Evolutionary conservation across 169 alveolate genomes (phyloP).

Genomic region (Plasmodium cynomolgi): DNA sequence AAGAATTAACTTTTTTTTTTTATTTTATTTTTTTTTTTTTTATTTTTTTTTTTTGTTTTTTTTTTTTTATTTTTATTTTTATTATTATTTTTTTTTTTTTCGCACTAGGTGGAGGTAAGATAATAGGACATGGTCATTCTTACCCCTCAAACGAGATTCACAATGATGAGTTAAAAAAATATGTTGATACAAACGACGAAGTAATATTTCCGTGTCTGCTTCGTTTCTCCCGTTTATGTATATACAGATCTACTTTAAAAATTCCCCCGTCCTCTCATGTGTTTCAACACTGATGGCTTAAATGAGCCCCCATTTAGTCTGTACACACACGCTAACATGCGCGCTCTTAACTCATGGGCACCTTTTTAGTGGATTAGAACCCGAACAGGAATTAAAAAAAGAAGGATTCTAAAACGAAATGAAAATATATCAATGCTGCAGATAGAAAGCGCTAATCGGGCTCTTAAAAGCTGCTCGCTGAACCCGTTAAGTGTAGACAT

Average conservation of each 20-base stretch:
- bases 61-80: constrained; percentile 23
- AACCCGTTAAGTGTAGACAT: constrained; percentile 75
- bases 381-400: constrained; percentile 78
- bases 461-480: constrained; percentile 38
- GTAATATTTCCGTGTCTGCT: constrained; percentile 28
- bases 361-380: constrained; percentile 79
- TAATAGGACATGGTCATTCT: constrained; percentile 79
- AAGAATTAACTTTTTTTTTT: constrained; percentile 2
- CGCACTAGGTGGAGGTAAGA: constrained; percentile 74
- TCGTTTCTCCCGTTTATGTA: neutral
- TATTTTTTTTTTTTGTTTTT: constrained; percentile 33
- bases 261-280: neutral
- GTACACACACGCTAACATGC: neutral
- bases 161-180: constrained; percentile 75
- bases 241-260: neutral
- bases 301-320: neutral
- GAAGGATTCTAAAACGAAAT: constrained; percentile 75
- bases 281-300: neutral
- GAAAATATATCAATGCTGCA: constrained; percentile 74
- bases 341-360: neutral
- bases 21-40: constrained; percentile 51
- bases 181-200: constrained; percentile 79
- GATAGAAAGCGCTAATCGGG: constrained; percentile 64
- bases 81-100: constrained; percentile 48
- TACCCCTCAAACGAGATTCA: constrained; percentile 74